phyloP scores from a whole-genome alignment of 2,329 filamentous ascomycete species.

The Fusarium scirpi region DNA sequence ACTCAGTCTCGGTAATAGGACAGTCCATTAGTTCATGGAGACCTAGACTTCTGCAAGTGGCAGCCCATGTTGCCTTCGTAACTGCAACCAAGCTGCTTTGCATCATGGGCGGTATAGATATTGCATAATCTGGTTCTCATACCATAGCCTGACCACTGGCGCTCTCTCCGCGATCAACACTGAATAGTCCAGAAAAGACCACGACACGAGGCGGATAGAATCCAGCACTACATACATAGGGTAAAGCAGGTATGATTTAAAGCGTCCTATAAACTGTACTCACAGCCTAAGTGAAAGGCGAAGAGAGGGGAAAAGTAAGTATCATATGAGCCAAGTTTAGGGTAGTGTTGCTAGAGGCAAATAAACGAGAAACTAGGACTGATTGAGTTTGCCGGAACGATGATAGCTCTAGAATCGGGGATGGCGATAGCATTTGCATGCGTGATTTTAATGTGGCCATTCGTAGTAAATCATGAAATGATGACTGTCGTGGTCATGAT shows the following conservation, averaged over 20 bases:
- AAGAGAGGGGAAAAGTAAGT: neutral
- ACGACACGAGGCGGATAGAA: neutral
- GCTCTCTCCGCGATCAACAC: neutral
- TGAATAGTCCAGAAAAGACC: neutral
- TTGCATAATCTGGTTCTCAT: neutral
- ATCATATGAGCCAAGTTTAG: neutral
- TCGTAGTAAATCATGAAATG: constrained; percentile 18
- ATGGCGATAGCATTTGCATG: neutral
- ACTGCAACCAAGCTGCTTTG: neutral
- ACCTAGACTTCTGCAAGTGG: neutral
- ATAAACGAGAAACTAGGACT: neutral
- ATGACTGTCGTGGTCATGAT: neutral
- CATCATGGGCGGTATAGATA: neutral
- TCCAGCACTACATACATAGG: neutral
- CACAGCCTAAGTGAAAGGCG: neutral
- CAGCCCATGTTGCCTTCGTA: neutral
- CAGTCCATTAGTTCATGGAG: neutral
- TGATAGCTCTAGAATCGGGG: neutral
- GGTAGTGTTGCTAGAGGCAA: neutral
- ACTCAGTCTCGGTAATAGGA: neutral
- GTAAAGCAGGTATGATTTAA: neutral
- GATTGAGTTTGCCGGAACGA: neutral
- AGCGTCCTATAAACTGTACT: neutral
- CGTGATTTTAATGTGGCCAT: neutral
- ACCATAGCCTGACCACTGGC: neutral